Evolutionary conservation across 2,329 filamentous ascomycete species (phyloP), one percentile per base, ranked within the genome.

Genomic region (Sordariomycetes sp.): DNA sequence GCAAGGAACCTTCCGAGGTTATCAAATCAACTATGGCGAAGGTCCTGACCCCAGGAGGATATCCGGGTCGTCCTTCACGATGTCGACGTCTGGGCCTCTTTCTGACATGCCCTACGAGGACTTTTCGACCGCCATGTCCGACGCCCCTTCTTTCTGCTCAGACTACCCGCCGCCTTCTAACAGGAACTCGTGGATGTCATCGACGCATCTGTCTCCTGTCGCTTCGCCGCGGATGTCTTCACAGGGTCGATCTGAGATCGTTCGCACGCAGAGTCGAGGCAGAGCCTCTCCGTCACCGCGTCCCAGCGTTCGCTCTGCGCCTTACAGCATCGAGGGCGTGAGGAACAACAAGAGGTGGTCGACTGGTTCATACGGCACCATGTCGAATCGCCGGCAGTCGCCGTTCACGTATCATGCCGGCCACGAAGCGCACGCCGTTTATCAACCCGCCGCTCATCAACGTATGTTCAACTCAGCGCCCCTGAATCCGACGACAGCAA

Each of bases 281-380:
- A 72, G 80, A 26, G 79, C 79, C 10, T 85, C 82, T 30, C 80
- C 81, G 24, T 83, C 81, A 21, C 80, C 82, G 16, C 71, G 81
- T 29, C 77, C 75, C 21, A 76, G 69, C 35, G 67, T 80, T 50
- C 73, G 82, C 40, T 74, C 80, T 26, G 79, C 76, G 14, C 82
- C 82, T 1, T 86, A 86, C 58, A 79, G 64, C 33, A 67, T 85
- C 33, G 81, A 86, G 30, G 71, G 68, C 34, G 67, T 66, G 30
- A 72, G 79, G 41, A 76, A 69, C 51, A 75, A 68, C 51, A 86
- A 86, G 64, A 69, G 82, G 44, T 87, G 82, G 82, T 86, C 82
- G 15, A 86, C 82, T 4, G 82, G 81, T 11, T 84, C 79, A 4
- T 85, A 80, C 39, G 77, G 70, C 15, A 70, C 75, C 18, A 21